Base-by-base conservation (phyloP, 352 stramenopile genomes). In the Phytophthora cactorum region DNA sequence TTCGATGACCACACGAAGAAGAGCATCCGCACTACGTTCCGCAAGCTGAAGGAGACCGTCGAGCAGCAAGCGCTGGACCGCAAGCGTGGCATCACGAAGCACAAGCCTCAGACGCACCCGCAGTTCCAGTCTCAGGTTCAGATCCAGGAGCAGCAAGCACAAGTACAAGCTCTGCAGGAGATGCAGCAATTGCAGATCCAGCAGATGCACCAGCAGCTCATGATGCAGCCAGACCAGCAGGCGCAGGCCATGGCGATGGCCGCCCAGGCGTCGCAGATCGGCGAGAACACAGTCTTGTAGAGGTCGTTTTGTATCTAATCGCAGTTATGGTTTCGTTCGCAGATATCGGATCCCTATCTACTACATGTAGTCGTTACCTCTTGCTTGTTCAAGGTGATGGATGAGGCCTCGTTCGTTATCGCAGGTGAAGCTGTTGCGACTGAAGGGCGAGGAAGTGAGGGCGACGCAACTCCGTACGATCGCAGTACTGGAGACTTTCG, bases 1-100 rank as follows among this genome's bases (percentile, higher is more conserved):
- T 86, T 86, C 46, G 78, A 86, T 32, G 78, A 86, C 38, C 78
- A 83, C 63, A 79, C 78, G 25, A 86, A 86, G 68, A 84, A 78
- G 51, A 86, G 78, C 44, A 87, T 87, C 55, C 78, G 78, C n/a
- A 36, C 57, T 4, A 80, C 74, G 32, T 87, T 84, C 60, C 78
- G 78, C 6, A 76, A 75, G 43, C 68, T 87, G 4, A 87, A 83
- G 49, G 76, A 86, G 60, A 65, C 74, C 25, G 64, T 41, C 11
- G 74, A 82, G 25, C 74, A 82, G 55, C 66, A 75, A 51, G 41
- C 68, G 36, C 50, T 75, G 47, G 67, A 73, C 44, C 74, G 62
- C 45, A 81, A 74, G 44, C 69, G 73, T 29, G 69, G 60, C 63
- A 64, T 52, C 17, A 47, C 55, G 59, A 77, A 76, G 62, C 32